phyloP scores from a whole-genome alignment of 176 grass and related monocot genomes.

The Zea luxurians region DNA sequence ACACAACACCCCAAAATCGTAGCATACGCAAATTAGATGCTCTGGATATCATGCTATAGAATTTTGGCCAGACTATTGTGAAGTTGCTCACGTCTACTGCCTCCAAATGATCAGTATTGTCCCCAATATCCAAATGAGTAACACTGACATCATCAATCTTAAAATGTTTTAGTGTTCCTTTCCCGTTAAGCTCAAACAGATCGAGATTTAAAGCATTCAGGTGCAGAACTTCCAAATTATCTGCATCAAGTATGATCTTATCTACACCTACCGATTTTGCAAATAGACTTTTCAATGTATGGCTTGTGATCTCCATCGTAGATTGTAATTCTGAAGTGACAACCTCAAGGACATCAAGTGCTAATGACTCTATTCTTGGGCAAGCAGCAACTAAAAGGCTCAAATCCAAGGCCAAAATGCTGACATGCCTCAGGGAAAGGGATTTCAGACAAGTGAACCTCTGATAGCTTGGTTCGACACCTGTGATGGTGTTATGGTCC shows the following conservation, averaged over 20 bases:
- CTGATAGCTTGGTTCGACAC: slow-evolving; percentile 94
- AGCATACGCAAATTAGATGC: slow-evolving; percentile 69
- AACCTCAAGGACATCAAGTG: slow-evolving; percentile 93
- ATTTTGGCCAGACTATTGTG: slow-evolving; percentile 88
- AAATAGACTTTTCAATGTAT: slow-evolving; percentile 76
- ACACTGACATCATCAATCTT: slow-evolving; percentile 97
- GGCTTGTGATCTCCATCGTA: slow-evolving; percentile 75
- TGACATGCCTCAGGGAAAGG: slow-evolving; percentile 81
- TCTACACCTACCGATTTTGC: slow-evolving; percentile 81
- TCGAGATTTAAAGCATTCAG: slow-evolving; percentile 91
- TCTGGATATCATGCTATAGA: slow-evolving; percentile 83
- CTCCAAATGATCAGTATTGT: slow-evolving; percentile 77
- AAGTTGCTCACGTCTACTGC: slow-evolving; percentile 91
- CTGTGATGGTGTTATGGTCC: slow-evolving; percentile 82
- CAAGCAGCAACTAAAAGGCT: slow-evolving; percentile 73
- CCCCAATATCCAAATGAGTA: slow-evolving; percentile 91
- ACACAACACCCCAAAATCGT: slow-evolving; percentile 89
- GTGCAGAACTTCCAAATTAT: slow-evolving; percentile 85
- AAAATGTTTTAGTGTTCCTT: slow-evolving; percentile 78
- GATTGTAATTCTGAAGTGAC: slow-evolving; percentile 77
- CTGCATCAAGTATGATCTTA: slow-evolving; percentile 86
- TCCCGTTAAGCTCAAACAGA: slow-evolving; percentile 91
- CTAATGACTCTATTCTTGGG: slow-evolving; percentile 80
- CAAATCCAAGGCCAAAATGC: slow-evolving; percentile 88
- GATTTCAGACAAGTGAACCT: slow-evolving; percentile 92